These are phyloP conservation scores for Podospora didyma DNA, from an alignment of 495 filamentous ascomycete species.

Conservation along the genomic window DNA sequence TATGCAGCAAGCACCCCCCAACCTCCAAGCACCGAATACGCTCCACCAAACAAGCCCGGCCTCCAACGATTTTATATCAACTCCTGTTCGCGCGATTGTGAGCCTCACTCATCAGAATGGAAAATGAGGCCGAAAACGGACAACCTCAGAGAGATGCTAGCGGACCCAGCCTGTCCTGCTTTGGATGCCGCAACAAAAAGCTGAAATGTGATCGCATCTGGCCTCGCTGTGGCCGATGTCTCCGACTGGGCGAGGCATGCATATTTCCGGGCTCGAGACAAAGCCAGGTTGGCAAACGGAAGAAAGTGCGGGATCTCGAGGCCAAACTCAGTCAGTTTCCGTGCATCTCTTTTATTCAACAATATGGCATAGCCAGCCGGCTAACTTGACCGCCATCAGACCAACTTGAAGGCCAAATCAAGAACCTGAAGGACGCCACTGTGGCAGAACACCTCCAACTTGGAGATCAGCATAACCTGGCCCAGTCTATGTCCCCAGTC, in stretches of 20 bases:
- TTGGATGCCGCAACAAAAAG: constrained; percentile 45
- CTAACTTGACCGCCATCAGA: constrained; percentile 19
- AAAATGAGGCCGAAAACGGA: too few species aligned
- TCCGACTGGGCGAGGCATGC: constrained; percentile 59
- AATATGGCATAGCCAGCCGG: too few species aligned
- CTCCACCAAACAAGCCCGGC: too few species aligned
- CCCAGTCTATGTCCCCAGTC: not conserved
- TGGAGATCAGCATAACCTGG: not conserved
- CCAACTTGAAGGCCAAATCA: constrained; percentile 5
- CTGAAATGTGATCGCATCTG: constrained; percentile 49
- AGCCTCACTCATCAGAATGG: too few species aligned
- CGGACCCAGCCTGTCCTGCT: constrained; percentile 25
- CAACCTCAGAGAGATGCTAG: too few species aligned
- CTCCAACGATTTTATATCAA: too few species aligned
- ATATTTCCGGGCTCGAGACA: constrained; percentile 66
- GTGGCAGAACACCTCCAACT: not conserved
- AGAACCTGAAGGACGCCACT: not conserved
- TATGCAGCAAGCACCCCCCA: too few species aligned
- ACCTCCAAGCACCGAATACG: too few species aligned
- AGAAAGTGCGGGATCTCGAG: constrained; percentile 70
- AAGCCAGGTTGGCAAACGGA: constrained; percentile 68
- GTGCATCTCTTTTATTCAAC: too few species aligned
- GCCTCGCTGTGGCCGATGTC: constrained; percentile 64
- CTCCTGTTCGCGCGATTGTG: too few species aligned
- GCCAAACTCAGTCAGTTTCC: constrained; percentile 57